Evolutionary conservation across 2,329 filamentous ascomycete genomes (phyloP).

Genomic region (Claviceps spartinae): DNA sequence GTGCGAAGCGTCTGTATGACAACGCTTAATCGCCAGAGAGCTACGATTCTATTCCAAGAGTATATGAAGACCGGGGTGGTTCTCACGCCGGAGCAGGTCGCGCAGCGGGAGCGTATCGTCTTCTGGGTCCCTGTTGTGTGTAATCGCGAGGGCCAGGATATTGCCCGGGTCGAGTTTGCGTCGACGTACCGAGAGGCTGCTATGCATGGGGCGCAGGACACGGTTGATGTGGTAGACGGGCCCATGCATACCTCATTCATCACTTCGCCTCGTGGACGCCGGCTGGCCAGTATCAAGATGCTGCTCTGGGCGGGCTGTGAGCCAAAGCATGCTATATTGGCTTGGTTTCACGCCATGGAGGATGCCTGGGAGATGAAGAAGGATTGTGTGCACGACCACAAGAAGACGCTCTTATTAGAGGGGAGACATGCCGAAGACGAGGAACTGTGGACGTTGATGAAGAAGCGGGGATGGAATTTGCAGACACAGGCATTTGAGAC

Average conservation of each 20-base stretch:
- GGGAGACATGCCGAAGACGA: slow-evolving; percentile 6
- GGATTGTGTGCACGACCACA: slow-evolving; percentile 9
- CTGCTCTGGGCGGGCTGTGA: slow-evolving; percentile 20
- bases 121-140: slow-evolving; percentile 21
- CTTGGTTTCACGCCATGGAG: slow-evolving; percentile 26
- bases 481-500: slow-evolving; percentile 24
- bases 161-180: slow-evolving; percentile 27
- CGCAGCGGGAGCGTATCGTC: slow-evolving; percentile 51
- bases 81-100: slow-evolving; percentile 52
- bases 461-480: slow-evolving; percentile 21
- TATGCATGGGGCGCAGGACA: slow-evolving; percentile 6
- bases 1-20: slow-evolving; percentile 75
- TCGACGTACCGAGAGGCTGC: slow-evolving; percentile 26
- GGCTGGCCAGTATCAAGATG: slow-evolving; percentile 18
- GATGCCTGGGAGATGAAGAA: slow-evolving; percentile 20
- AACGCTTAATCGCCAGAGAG: slow-evolving; percentile 74
- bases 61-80: slow-evolving; percentile 36
- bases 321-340: slow-evolving; percentile 18
- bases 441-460: slow-evolving; percentile 17
- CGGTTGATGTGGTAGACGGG: slow-evolving; percentile 17
- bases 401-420: slow-evolving; percentile 7
- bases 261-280: slow-evolving; percentile 10
- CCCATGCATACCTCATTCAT: slow-evolving; percentile 17
- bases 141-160: slow-evolving; percentile 14
- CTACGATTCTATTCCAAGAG: slow-evolving; percentile 59